phyloP scores from a whole-genome alignment of 106 monocot species.

The Dendrobium catenatum region DNA sequence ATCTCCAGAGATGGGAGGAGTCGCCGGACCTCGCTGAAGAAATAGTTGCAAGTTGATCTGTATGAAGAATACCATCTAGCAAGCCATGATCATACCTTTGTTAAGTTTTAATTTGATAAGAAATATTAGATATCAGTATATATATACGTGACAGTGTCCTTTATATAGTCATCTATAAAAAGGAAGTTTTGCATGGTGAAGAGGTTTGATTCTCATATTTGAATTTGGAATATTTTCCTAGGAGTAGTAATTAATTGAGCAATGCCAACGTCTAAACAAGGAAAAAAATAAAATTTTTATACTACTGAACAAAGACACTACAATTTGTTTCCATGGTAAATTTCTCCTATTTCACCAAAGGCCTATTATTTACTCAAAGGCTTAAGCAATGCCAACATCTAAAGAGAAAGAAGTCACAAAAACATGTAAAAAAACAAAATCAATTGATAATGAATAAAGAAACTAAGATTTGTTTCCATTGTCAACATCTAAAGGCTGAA shows the following conservation, averaged over 20 bases:
- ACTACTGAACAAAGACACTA: neutral
- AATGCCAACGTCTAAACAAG: conserved; percentile 80
- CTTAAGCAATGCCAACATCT: neutral
- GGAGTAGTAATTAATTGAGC: conserved; percentile 54
- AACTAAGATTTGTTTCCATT: neutral
- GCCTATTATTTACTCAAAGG: no score
- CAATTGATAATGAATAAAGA: neutral
- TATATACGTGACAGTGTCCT: neutral
- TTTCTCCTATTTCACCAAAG: no score
- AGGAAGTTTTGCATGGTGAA: conserved; percentile 25
- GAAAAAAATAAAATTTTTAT: conserved; percentile 53
- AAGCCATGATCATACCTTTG: no score
- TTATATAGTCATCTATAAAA: neutral
- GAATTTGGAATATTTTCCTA: no score
- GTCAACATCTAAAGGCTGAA: conserved; percentile 10
- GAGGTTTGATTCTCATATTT: conserved; percentile 1
- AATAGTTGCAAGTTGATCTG: neutral
- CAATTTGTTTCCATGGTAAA: no score
- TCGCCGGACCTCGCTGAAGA: neutral
- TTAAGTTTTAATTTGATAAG: neutral
- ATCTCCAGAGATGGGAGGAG: conserved; percentile 26
- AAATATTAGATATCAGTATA: neutral
- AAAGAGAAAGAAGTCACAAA: neutral
- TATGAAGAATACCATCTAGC: neutral
- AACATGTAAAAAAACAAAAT: neutral